phyloP scores from a whole-genome alignment of 495 filamentous ascomycete species.

The Lophium mytilinum region DNA sequence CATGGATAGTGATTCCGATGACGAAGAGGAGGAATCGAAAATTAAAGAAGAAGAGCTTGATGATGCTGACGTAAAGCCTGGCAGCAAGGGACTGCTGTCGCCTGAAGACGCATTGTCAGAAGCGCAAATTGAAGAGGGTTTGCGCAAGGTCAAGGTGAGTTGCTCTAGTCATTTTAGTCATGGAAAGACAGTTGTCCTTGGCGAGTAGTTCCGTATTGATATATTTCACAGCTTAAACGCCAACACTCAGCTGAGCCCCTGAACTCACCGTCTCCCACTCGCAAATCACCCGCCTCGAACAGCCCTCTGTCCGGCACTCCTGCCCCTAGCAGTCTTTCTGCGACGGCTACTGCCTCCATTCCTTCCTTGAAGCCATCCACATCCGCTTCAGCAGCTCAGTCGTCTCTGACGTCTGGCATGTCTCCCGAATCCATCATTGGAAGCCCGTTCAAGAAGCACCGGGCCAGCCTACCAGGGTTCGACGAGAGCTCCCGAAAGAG shows the following conservation, averaged over 20 bases:
- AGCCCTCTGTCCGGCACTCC: conserved; percentile 27
- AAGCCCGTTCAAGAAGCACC: conserved; percentile 77
- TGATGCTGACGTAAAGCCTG: conserved; percentile 50
- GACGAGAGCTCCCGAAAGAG: conserved; percentile 38
- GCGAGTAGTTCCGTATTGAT: not conserved
- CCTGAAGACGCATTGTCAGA: conserved; percentile 75
- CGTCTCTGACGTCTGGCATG: conserved; percentile 30
- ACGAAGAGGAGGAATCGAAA: conserved; percentile 44
- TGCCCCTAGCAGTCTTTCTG: not conserved
- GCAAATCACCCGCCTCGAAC: conserved; percentile 37
- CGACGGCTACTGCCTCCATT: conserved; percentile 4
- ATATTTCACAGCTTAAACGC: conserved; percentile 68
- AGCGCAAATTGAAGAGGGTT: conserved; percentile 81
- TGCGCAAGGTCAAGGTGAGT: conserved; percentile 85
- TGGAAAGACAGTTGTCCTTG: no score
- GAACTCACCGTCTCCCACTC: conserved; percentile 38
- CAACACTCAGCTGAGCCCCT: conserved; percentile 80
- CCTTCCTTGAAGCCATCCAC: not conserved
- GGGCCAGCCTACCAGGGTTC: conserved; percentile 58
- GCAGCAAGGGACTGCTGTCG: conserved; percentile 48
- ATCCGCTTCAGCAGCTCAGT: conserved; percentile 1
- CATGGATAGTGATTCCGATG: conserved; percentile 66
- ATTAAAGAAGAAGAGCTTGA: conserved; percentile 50
- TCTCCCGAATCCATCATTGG: conserved; percentile 51
- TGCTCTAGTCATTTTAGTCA: not conserved